These are phyloP conservation scores for Durusdinium trenchii DNA, from an alignment of 73 alveolate genomes.

Conservation along the genomic window DNA sequence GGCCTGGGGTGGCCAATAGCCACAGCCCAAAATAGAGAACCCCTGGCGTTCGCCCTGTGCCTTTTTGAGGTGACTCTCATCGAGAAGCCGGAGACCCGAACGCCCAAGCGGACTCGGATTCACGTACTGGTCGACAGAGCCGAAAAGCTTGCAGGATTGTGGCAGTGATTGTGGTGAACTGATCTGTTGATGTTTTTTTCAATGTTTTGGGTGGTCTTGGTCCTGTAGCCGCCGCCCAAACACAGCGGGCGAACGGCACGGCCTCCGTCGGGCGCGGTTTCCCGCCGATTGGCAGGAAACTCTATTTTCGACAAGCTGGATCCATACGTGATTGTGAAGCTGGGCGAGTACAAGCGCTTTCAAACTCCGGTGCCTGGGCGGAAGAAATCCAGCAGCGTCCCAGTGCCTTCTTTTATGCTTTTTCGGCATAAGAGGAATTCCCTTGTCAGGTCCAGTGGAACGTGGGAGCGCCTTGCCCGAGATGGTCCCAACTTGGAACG, in stretches of 20 bases:
- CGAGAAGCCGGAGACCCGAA: constrained; percentile 76
- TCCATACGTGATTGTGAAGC: constrained; percentile 65
- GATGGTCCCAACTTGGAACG: neutral
- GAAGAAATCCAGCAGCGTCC: neutral
- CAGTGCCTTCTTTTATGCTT: neutral
- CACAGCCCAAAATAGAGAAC: too few relatives aligned
- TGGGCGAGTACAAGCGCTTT: constrained; percentile 90
- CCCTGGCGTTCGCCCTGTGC: too few relatives aligned
- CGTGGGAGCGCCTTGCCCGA: constrained; percentile 16
- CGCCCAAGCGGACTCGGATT: constrained; percentile 93
- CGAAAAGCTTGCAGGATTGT: constrained; percentile 68
- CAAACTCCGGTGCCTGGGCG: constrained; percentile 39
- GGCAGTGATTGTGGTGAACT: too few relatives aligned
- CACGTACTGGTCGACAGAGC: constrained; percentile 47
- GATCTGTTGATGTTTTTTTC: too few relatives aligned
- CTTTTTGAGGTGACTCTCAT: constrained; percentile 36
- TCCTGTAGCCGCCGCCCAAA: too few relatives aligned
- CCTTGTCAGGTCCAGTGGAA: constrained; percentile 51
- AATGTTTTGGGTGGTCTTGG: too few relatives aligned
- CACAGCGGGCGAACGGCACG: too few relatives aligned
- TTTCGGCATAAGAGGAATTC: neutral
- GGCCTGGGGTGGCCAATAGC: too few relatives aligned
- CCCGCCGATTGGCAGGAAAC: constrained; percentile 45
- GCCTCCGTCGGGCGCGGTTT: too few relatives aligned
- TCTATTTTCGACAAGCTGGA: constrained; percentile 88